A percentile compares a stretch with the other conserved stretches of the same genome.
Evolutionary conservation across 345 rosid genomes (phyloP).

Genomic region (Cardiospermum halicacabum): DNA sequence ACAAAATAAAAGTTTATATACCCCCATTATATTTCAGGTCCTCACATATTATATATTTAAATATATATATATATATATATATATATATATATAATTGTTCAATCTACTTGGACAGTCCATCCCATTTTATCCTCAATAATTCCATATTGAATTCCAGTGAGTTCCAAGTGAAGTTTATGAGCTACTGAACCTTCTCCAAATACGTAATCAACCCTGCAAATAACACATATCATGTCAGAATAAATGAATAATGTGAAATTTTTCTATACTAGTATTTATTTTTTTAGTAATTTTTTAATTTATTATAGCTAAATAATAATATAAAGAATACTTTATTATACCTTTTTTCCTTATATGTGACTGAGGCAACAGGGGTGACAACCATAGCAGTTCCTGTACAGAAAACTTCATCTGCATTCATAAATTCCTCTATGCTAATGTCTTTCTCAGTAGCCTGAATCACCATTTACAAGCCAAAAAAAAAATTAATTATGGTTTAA

Average conservation of each 20-base stretch:
- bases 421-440: constrained; percentile 16
- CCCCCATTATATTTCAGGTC: too few species aligned
- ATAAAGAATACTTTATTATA: background rate
- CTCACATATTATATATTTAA: too few species aligned
- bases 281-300: too few species aligned
- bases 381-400: constrained; percentile 34
- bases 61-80: too few species aligned
- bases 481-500: too few species aligned
- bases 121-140: constrained; percentile 44
- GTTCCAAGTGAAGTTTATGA: constrained; percentile 23
- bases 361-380: constrained; percentile 28
- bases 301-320: too few species aligned
- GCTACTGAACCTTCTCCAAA: constrained; percentile 30
- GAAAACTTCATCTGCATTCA: constrained; percentile 34
- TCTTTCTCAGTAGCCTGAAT: constrained; percentile 17
- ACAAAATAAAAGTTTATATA: too few species aligned
- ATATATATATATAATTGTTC: too few species aligned
- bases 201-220: constrained; percentile 44
- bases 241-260: background rate
- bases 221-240: background rate
- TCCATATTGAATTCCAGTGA: constrained; percentile 51
- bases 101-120: constrained; percentile 42
- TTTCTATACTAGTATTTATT: background rate
- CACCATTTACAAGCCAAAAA: too few species aligned
- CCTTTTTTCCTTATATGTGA: constrained; percentile 27